Evolutionary conservation across 106 monocot species (phyloP).

Genomic region (Cymbidium sinense): DNA sequence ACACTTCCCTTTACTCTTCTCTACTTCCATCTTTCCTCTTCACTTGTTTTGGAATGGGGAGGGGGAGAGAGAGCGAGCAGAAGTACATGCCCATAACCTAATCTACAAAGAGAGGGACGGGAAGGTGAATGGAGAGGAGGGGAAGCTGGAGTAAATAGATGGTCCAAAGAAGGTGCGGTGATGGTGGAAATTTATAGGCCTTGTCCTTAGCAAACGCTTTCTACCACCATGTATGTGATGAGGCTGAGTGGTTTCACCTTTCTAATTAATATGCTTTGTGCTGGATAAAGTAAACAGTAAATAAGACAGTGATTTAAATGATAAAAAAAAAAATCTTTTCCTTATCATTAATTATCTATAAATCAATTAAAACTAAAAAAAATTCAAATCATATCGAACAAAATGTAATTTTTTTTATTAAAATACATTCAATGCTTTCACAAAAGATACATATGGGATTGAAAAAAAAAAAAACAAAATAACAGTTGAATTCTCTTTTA

Average conservation of each 20-base stretch:
- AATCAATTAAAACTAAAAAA: no score
- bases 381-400: no score
- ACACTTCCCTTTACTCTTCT: background rate
- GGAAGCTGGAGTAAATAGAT: background rate
- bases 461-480: no score
- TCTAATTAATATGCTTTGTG: background rate
- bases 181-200: slow-evolving; percentile 6
- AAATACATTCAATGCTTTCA: no score
- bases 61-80: background rate
- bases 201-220: background rate
- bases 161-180: background rate
- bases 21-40: background rate
- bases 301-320: background rate
- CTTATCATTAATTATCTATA: background rate
- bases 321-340: background rate
- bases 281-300: background rate
- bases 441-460: no score
- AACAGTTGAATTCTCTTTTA: no score
- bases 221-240: background rate
- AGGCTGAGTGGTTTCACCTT: background rate
- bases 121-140: background rate
- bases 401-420: no score
- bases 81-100: background rate
- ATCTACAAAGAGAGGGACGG: background rate
- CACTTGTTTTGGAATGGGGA: background rate